These are phyloP conservation scores for Heracleum sosnowskyi DNA, from an alignment of 129 eudicot genomes.

Conservation along the genomic window DNA sequence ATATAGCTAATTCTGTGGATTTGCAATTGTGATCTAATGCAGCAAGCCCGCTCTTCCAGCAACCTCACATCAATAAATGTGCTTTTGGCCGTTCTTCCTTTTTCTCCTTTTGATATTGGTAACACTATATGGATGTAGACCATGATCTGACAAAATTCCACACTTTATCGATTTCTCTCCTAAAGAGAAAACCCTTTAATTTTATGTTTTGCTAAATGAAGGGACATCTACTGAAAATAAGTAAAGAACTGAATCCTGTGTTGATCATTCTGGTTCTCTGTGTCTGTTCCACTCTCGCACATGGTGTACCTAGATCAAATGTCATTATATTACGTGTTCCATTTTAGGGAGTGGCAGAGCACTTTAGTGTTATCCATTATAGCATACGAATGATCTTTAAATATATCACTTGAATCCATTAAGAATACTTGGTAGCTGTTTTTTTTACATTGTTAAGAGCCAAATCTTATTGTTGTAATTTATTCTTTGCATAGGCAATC, in stretches of 20 bases:
- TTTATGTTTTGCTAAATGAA: background rate
- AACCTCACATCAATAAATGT: background rate
- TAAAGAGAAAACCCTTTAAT: background rate
- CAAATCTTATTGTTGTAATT: background rate
- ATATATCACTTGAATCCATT: background rate
- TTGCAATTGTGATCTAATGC: background rate
- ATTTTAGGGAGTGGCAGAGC: background rate
- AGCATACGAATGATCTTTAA: background rate
- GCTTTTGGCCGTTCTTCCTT: background rate
- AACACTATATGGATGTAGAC: background rate
- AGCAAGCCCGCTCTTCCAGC: background rate
- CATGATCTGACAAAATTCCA: background rate
- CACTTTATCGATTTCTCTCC: background rate
- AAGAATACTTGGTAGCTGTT: background rate
- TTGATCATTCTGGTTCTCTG: background rate
- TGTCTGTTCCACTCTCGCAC: background rate
- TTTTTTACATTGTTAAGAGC: background rate
- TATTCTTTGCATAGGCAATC: slow-evolving; percentile 35
- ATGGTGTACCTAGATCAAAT: background rate
- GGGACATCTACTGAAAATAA: background rate
- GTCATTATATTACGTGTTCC: background rate
- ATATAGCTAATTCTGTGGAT: background rate
- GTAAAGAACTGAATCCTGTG: background rate
- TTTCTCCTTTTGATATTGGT: background rate
- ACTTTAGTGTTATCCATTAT: background rate